Base-by-base conservation (phyloP, 768 basidiomycete species). In the Boletus patriciae region DNA sequence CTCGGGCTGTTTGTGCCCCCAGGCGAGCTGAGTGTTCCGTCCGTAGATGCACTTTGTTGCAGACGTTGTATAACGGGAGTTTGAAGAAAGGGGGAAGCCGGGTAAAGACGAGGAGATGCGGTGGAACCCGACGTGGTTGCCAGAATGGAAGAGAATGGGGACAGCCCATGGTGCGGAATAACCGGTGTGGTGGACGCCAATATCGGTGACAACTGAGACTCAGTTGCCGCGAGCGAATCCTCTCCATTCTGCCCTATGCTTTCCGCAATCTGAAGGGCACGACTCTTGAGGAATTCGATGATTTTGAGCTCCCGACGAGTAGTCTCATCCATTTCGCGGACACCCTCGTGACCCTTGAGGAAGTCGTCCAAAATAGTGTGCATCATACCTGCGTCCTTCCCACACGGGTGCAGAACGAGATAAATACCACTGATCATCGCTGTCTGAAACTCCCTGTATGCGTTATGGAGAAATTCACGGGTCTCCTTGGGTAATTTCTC, bases 391-490 rank as follows among this genome's bases (percentile, higher is more conserved):
- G 86, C 83, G 63, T 90, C 80, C 60, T 79, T 76, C 4, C 90
- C 91, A 37, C 77, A 83, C 3, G 90, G 92, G 59, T 94, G 84
- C 29, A 94, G 76, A 49, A 90, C 84, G 49, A 93, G 82, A 67
- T 92, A 92, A 50, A 94, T 92, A 12, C 92, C 89, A 59, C 88
- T 87, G 52, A 94, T 88, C 90, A 94, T 91, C 11, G 90, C 88
- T 10, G 89, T 87, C 69, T 92, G 91, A 72, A 94, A 94, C 65
- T 92, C 91, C 54, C 91, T 79, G 66, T 92, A 93, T 8, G 88
- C 88, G 60, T 89, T 91, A 64, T 90, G 85, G 29, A 91, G 78
- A 46, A 88, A 86, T 62, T 83, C 83, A 23, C 81, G 82, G 15
- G 81, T 82, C 66, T 88, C 87, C 63, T 80, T 81, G 1, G 85